These are phyloP conservation scores for Vitis rotundifolia DNA, from an alignment of 164 flowering plant genomes.

Conservation along the genomic window DNA sequence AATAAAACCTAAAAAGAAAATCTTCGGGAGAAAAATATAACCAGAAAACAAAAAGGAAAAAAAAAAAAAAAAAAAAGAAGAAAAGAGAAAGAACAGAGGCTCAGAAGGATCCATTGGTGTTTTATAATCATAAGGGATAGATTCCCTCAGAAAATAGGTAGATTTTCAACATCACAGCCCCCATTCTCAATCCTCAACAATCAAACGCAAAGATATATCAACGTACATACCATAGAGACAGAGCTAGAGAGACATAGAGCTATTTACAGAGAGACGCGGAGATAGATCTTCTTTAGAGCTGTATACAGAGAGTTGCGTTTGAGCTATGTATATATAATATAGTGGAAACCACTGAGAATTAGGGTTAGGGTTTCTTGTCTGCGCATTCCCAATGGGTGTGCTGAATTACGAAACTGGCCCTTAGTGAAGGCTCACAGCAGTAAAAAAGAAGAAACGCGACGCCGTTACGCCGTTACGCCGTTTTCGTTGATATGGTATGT, in stretches of 20 bases:
- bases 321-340: constrained; percentile 5
- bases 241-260: background rate
- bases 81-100: constrained; percentile 30
- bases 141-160: constrained; percentile 74
- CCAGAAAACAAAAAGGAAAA: background rate
- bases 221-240: background rate
- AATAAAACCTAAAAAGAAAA: background rate
- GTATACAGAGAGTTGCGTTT: background rate
- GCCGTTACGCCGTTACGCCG: background rate
- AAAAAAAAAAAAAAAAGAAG: background rate
- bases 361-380: constrained; percentile 22
- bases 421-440: background rate
- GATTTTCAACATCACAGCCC: constrained; percentile 64
- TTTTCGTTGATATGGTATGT: too few relatives aligned
- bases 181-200: background rate
- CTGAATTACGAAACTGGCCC: background rate
- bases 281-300: background rate
- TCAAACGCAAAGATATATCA: background rate
- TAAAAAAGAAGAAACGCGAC: background rate
- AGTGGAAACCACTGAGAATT: constrained; percentile 1
- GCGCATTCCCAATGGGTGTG: background rate
- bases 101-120: constrained; percentile 95
- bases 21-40: too few relatives aligned
- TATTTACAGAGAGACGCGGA: background rate
- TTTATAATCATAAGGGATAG: constrained; percentile 45